Evolutionary conservation across 257 asterid genomes (phyloP), one percentile per base, ranked within the genome.

Genomic region (Fraxinus anomala): DNA sequence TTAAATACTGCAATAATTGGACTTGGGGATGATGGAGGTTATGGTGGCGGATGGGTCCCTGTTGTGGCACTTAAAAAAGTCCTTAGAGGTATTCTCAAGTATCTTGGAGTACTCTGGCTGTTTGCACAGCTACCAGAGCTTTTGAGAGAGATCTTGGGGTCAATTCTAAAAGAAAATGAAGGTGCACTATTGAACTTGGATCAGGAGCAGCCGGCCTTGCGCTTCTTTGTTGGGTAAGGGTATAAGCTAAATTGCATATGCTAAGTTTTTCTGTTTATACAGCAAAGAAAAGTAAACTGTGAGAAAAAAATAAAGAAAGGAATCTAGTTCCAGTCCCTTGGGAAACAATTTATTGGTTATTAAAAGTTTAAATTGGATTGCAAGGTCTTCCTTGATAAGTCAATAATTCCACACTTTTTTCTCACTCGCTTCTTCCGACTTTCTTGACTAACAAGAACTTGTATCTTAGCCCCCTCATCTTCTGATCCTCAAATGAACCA

Each of bases 41-140:
- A 96, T 83, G 99, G 99, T 76, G 99, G 99, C 73, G 98, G 99
- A 77, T 96, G 99, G 99, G 97, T 96, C 76, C 99, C 98, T 79
- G 94, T 93, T 44, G 97, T 91, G 79, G 98, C 99, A 67, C 97
- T 94, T 63, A 96, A 94, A 85, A 96, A 96, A 88, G 99, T 93
- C 51, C 97, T 96, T 75, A 87, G 98, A 76, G 98, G 97, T 76
- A 92, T 91, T 86, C 97, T 96, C 19, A 96, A 94, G 87, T 94
- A 96, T 82, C 99, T 96, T 73, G 99, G 99, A 74, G 99, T 96
- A 61, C 90, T 96, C 68, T 93, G 99, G 99, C 91, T 96, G 36
- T 96, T 96, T 79, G 99, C 99, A 17, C 99, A 96, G 83, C 81
- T 96, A 74, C 99, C 99, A 19, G 98, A 96, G 73, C 97, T 96